phyloP scores from a whole-genome alignment of 192 early-diverging fungal species.

The Thamnidium elegans region DNA sequence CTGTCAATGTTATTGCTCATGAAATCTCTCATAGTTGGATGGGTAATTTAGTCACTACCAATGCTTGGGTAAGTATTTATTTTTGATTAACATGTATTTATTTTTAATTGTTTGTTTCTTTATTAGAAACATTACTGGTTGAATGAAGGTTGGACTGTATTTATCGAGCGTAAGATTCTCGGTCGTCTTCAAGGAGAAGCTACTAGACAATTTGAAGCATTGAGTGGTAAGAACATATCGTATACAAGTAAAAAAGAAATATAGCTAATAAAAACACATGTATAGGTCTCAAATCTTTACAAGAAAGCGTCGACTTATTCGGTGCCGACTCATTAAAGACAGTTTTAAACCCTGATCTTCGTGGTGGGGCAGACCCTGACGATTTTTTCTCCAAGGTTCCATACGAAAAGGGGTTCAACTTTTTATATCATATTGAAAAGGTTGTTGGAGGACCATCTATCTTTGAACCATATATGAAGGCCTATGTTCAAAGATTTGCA shows the following conservation, averaged over 20 bases:
- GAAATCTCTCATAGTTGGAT: slow-evolving; percentile 93
- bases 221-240: slow-evolving; percentile 49
- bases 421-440: slow-evolving; percentile 91
- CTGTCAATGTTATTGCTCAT: slow-evolving; percentile 94
- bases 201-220: slow-evolving; percentile 77
- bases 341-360: slow-evolving; percentile 69
- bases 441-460: slow-evolving; percentile 77
- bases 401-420: slow-evolving; percentile 96
- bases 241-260: neutral
- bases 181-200: slow-evolving; percentile 77
- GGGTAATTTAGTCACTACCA: slow-evolving; percentile 82
- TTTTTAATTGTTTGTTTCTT: neutral
- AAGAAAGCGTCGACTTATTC: slow-evolving; percentile 66
- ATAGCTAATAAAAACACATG: neutral
- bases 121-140: slow-evolving; percentile 77
- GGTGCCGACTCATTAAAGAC: slow-evolving; percentile 66
- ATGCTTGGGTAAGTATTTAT: slow-evolving; percentile 66
- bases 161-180: slow-evolving; percentile 89
- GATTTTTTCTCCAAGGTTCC: slow-evolving; percentile 78
- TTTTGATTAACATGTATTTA: neutral
- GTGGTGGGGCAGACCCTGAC: slow-evolving; percentile 75
- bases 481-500: slow-evolving; percentile 79
- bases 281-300: slow-evolving; percentile 66
- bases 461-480: slow-evolving; percentile 84
- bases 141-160: slow-evolving; percentile 96